Percentiles rank a stretch among this genome's conserved stretches.
These are phyloP conservation scores for Cunninghamia lanceolata DNA, from an alignment of 75 land plant genomes.

Conservation along the genomic window DNA sequence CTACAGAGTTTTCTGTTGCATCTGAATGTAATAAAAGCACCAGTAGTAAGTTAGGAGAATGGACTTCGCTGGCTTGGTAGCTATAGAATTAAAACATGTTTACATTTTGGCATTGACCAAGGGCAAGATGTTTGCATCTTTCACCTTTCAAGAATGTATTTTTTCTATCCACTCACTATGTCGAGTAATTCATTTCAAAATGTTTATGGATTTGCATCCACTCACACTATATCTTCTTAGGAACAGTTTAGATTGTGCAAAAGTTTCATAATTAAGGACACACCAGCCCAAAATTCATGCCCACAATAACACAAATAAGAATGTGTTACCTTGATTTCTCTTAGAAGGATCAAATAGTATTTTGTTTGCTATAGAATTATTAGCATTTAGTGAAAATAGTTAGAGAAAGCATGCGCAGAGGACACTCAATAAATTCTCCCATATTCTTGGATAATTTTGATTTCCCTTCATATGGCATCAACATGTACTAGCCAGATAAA, in stretches of 20 bases:
- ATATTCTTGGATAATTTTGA: too few species aligned
- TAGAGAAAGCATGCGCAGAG: too few species aligned
- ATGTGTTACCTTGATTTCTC: not conserved
- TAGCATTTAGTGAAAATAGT: too few species aligned
- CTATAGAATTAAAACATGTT: not conserved
- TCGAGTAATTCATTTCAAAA: not conserved
- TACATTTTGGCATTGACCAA: not conserved
- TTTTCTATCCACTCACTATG: too few species aligned
- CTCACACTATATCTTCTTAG: not conserved
- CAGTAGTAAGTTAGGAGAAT: not conserved
- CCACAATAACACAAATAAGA: not conserved
- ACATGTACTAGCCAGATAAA: not conserved
- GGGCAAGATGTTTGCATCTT: too few species aligned
- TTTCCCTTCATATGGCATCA: not conserved
- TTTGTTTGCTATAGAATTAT: not conserved
- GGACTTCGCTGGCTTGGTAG: not conserved
- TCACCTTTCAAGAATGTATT: not conserved
- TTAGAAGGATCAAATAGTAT: not conserved
- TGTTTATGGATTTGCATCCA: too few species aligned
- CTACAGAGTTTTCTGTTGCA: not conserved
- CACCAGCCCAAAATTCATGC: too few species aligned
- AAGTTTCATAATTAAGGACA: not conserved
- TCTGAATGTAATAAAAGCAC: not conserved
- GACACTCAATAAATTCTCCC: too few species aligned
- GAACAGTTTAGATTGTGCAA: not conserved